These are phyloP conservation scores for Aspergillus sp. DNA, from an alignment of 2,329 filamentous ascomycete genomes.

Conservation along the genomic window DNA sequence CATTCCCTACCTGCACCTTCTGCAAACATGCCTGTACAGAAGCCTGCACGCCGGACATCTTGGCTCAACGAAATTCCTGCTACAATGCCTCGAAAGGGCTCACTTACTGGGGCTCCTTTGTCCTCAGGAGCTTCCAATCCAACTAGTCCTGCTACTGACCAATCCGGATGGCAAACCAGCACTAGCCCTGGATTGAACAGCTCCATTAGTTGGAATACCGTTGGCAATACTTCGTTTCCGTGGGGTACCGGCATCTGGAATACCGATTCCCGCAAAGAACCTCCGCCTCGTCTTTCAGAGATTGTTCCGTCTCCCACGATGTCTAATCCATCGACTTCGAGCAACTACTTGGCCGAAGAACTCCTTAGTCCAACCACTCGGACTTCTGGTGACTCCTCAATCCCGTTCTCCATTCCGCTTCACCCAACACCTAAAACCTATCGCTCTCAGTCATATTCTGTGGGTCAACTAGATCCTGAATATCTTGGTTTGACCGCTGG, in stretches of 20 bases:
- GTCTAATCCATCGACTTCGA: slow-evolving; percentile 49
- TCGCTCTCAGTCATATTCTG: slow-evolving; percentile 94
- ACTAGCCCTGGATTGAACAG: slow-evolving; percentile 39
- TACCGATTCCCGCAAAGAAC: slow-evolving; percentile 70
- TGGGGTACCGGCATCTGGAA: slow-evolving; percentile 88
- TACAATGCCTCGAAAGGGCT: slow-evolving; percentile 69
- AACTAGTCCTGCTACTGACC: slow-evolving; percentile 72
- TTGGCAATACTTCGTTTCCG: slow-evolving; percentile 54
- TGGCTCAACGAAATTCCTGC: slow-evolving; percentile 84
- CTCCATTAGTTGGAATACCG: slow-evolving; percentile 45
- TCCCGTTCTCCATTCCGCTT: slow-evolving; percentile 83
- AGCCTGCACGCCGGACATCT: slow-evolving; percentile 70
- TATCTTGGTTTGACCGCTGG: slow-evolving; percentile 33
- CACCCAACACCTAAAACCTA: slow-evolving; percentile 91
- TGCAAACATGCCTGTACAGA: slow-evolving; percentile 52
- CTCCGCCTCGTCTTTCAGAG: slow-evolving; percentile 70
- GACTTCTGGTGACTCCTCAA: slow-evolving; percentile 54
- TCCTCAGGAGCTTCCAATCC: slow-evolving; percentile 79
- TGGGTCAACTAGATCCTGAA: slow-evolving; percentile 81
- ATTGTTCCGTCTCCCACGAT: slow-evolving; percentile 75
- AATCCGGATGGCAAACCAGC: slow-evolving; percentile 43
- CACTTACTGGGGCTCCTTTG: slow-evolving; percentile 69
- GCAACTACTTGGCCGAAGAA: slow-evolving; percentile 54
- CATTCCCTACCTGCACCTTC: slow-evolving; percentile 57
- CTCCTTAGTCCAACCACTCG: slow-evolving; percentile 51